Conservation (phyloP, 768 basidiomycete species). For the Calvatia gigantea region DNA sequence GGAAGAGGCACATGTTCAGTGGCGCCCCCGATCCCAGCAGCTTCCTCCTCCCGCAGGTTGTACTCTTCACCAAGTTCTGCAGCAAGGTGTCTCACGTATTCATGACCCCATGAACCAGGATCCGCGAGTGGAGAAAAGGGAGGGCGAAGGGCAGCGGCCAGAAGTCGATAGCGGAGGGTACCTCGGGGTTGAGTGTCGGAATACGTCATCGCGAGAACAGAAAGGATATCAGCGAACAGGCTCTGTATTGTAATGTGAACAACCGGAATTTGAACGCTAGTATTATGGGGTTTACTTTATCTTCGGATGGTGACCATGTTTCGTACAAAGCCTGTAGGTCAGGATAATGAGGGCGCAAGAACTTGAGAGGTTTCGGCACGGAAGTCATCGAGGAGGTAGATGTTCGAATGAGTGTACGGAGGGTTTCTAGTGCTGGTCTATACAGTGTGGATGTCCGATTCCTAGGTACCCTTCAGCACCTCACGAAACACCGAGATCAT, state of each 20-base stretch:
- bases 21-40: constrained; percentile 24
- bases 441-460: constrained; percentile 84
- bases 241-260: constrained; percentile 46
- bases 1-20: constrained; percentile 30
- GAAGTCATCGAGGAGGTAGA: constrained; percentile 99
- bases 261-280: neutral
- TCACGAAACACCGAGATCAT: constrained; percentile 15
- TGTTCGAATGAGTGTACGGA: constrained; percentile 90
- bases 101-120: constrained; percentile 98
- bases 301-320: constrained; percentile 71
- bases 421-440: constrained; percentile 86
- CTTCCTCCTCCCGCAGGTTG: constrained; percentile 55
- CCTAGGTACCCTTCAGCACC: constrained; percentile 43
- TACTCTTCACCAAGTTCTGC: constrained; percentile 97
- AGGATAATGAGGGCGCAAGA: constrained; percentile 92
- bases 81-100: constrained; percentile 96
- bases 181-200: constrained; percentile 97
- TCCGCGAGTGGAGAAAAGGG: constrained; percentile 68
- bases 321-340: constrained; percentile 82
- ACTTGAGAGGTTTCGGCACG: constrained; percentile 98
- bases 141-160: constrained; percentile 69
- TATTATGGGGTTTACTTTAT: constrained; percentile 51
- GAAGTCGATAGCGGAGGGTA: constrained; percentile 88
- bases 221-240: constrained; percentile 94
- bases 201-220: constrained; percentile 99